Evolutionary conservation across 176 grass and related monocot species (phyloP).

Genomic region (Aegilops umbellulata): DNA sequence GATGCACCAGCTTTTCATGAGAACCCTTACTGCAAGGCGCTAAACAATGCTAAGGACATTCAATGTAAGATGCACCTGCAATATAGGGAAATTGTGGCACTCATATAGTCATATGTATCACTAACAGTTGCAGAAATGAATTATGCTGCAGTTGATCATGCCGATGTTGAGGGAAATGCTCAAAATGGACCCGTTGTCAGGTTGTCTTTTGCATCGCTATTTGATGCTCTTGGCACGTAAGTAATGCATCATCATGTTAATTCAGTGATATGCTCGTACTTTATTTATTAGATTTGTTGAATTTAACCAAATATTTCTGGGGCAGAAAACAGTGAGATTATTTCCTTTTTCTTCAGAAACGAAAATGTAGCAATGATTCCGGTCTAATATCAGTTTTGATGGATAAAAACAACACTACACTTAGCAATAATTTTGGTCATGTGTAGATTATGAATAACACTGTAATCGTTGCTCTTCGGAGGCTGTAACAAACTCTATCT

Average conservation of each 20-base stretch:
- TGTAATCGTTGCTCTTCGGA: too few relatives aligned
- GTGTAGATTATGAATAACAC: slow-evolving; percentile 6
- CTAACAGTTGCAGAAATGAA: slow-evolving; percentile 27
- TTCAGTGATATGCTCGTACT: not conserved
- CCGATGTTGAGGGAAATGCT: slow-evolving; percentile 91
- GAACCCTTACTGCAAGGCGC: slow-evolving; percentile 87
- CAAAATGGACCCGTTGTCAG: slow-evolving; percentile 80
- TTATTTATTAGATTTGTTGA: slow-evolving; percentile 5
- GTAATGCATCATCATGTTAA: slow-evolving; percentile 14
- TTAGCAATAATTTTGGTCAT: not conserved
- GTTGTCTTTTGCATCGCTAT: slow-evolving; percentile 86
- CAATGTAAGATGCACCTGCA: slow-evolving; percentile 64
- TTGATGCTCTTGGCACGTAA: slow-evolving; percentile 87
- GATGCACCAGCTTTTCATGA: slow-evolving; percentile 73
- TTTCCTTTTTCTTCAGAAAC: slow-evolving; percentile 14
- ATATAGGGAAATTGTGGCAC: slow-evolving; percentile 1
- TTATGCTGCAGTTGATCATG: slow-evolving; percentile 78
- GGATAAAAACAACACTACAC: slow-evolving; percentile 2
- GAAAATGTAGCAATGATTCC: not conserved
- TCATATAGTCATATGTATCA: slow-evolving; percentile 7
- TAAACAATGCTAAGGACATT: slow-evolving; percentile 81
- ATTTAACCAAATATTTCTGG: slow-evolving; percentile 22
- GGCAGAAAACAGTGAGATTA: not conserved
- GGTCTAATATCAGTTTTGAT: not conserved
- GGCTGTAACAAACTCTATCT: too few relatives aligned